Evolutionary conservation across 345 rosid genomes (phyloP), one percentile per base, ranked within the genome.

Genomic region (Moringa oleifera): DNA sequence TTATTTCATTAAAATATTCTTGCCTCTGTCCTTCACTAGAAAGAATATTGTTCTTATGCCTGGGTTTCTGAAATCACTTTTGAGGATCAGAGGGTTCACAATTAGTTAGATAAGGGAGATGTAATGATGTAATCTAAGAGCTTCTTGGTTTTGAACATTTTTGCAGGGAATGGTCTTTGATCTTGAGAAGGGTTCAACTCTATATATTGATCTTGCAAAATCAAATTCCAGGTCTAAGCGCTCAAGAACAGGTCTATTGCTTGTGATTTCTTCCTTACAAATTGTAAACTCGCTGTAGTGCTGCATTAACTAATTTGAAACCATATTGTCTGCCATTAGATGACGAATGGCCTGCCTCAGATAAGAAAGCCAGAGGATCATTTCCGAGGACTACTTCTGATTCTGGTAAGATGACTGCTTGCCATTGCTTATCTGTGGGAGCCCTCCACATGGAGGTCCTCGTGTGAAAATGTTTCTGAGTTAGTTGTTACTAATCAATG

Each of bases 191-290:
- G 91, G 87, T 49, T 83, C 91, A n/a, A 80, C 85, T 60, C 77
- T 92, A 20, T 67, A 83, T 73, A 78, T 90, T 67, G 94, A 92
- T 78, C 86, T 87, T 73, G 97, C 95, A 54, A 92, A 90, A 81
- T 81, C 88, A 25, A 92, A 92, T 78, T 87, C 98, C 51, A 79
- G 91, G 72, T 78, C 91, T 15, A 92, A 92, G 82, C 97, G 95
- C 57, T 53, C 85, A 25, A 84, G 95, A 76, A 50, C 89, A 76
- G 95, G 96, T 41, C 54, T 63, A 4, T 51, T 70, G 33, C 56
- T 62, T 61, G 55, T 55, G 15, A 46, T 72, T 21, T 68, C 20
- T 25, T 63, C 11, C 3, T n/a, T 23, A 59, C 54, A 10, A 12
- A 7, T 19, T 20, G 68, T 63, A 41, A 41, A 41, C 47, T 41